Evolutionary conservation across 768 basidiomycete genomes (phyloP), one percentile per base, ranked within the genome.

Genomic region (Suillus discolor): DNA sequence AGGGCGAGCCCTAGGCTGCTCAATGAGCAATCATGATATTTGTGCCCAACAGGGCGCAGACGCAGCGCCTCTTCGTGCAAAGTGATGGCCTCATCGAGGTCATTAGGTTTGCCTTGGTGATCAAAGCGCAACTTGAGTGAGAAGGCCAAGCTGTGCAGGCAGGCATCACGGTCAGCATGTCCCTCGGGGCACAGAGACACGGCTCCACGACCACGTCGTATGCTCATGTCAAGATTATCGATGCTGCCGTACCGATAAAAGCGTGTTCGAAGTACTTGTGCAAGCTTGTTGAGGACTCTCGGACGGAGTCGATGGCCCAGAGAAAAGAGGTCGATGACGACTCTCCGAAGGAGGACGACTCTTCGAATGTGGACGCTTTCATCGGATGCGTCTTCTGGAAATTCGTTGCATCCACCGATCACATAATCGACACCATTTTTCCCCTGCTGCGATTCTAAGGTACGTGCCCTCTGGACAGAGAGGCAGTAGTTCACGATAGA

Each of bases 261-360:
- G 4, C 47, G 23, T 4, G 6, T 1, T 0, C 6, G 0, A 0
- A 47, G 0, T n/a, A n/a, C 45, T 1, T 3, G 0, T n/a, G 45
- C 9, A 47, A 47, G n/a, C 0, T 3, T 1, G 20, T n/a, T 0
- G 9, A n/a, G 44, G 4, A 4, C 44, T n/a, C 4, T 12, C 1
- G 0, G n/a, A 47, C 45, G 45, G 12, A 3, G 45, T n/a, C 0
- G n/a, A 47, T 25, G 6, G 13, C 13, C 23, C 6, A 25, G 13
- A 49, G 47, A 23, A 49, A 23, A 49, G 23, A 49, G 6, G 5
- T 47, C 28, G 3, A 28, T n/a, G n/a, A n/a, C n/a, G 28, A 28
- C 31, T 31, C 23, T n/a, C n/a, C n/a, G n/a, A n/a, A n/a, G n/a
- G 47, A 49, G 6, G 6, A 25, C 12, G 23, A 15, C 6, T 49